Evolutionary conservation across 2,329 filamentous ascomycete genomes (phyloP).

Genomic region (Trichoderma asperellum): DNA sequence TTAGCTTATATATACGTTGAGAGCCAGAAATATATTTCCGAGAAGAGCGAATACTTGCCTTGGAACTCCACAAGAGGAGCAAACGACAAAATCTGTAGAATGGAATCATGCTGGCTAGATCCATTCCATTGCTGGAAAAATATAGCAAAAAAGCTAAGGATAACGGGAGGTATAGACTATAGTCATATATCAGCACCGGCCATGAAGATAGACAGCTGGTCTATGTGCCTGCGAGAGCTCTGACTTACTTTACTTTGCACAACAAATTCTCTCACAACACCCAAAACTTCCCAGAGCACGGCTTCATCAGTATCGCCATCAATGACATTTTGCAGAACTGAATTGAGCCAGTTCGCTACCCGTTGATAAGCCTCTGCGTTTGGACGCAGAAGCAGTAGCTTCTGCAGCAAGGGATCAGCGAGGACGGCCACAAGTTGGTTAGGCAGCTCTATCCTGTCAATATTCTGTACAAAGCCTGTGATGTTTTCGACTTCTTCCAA

Average conservation of each 20-base stretch:
- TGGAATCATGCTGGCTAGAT: constrained; percentile 51
- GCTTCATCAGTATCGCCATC: constrained; percentile 54
- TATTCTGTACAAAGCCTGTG: constrained; percentile 67
- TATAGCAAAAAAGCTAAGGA: constrained; percentile 54
- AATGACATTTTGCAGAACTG: constrained; percentile 59
- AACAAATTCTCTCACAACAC: constrained; percentile 60
- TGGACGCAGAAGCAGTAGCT: constrained; percentile 69
- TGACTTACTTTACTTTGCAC: constrained; percentile 56
- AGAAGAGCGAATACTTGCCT: constrained; percentile 46
- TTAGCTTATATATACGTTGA: neutral
- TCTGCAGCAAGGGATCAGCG: constrained; percentile 76
- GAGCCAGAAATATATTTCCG: neutral
- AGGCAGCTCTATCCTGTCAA: constrained; percentile 80
- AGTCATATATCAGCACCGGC: constrained; percentile 15
- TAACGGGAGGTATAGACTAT: constrained; percentile 52
- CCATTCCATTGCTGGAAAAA: constrained; percentile 69
- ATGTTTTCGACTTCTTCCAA: constrained; percentile 79
- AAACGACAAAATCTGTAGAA: constrained; percentile 63
- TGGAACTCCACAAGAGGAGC: constrained; percentile 59
- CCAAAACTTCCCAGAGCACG: constrained; percentile 58
- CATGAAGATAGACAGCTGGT: neutral
- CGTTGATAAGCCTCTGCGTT: constrained; percentile 55
- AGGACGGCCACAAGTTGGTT: constrained; percentile 80
- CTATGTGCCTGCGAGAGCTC: neutral
- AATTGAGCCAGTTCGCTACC: constrained; percentile 62